Conservation (phyloP, 371 early-diverging fungal genomes). For the Circinella umbellata region DNA sequence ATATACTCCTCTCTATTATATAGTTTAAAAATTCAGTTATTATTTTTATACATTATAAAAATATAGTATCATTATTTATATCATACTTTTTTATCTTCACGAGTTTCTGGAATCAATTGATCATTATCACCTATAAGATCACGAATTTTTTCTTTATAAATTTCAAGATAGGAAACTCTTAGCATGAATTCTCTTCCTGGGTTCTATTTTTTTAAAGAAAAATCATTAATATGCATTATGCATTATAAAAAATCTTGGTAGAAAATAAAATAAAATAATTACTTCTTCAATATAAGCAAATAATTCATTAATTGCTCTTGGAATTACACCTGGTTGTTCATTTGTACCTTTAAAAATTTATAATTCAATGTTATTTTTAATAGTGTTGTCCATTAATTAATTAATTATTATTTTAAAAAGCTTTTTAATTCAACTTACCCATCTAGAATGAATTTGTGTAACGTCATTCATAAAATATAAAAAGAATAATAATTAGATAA, state of each 20-base stretch:
- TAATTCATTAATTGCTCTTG: conserved; percentile 57
- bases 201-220: conserved; percentile 1
- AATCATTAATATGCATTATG: too few relatives aligned
- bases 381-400: not conserved
- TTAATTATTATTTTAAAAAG: too few relatives aligned
- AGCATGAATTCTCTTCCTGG: conserved; percentile 28
- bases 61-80: too few relatives aligned
- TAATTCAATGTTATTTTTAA: too few relatives aligned
- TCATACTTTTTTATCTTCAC: conserved; percentile 29
- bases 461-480: not conserved
- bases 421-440: conserved; percentile 27
- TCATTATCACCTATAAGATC: conserved; percentile 70
- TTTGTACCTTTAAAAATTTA: conserved; percentile 38
- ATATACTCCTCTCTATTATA: conserved; percentile 77
- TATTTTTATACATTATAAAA: too few relatives aligned
- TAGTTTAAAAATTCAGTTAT: not conserved
- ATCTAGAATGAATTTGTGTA: conserved; percentile 25
- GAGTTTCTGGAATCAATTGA: conserved; percentile 14
- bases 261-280: not conserved
- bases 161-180: conserved; percentile 86
- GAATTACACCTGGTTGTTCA: conserved; percentile 64
- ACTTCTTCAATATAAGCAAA: conserved; percentile 59
- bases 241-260: too few relatives aligned
- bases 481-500: too few relatives aligned
- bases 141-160: conserved; percentile 95